Evolutionary conservation across 192 early-diverging fungal genomes (phyloP).

Genomic region (Backusella morwellensis): DNA sequence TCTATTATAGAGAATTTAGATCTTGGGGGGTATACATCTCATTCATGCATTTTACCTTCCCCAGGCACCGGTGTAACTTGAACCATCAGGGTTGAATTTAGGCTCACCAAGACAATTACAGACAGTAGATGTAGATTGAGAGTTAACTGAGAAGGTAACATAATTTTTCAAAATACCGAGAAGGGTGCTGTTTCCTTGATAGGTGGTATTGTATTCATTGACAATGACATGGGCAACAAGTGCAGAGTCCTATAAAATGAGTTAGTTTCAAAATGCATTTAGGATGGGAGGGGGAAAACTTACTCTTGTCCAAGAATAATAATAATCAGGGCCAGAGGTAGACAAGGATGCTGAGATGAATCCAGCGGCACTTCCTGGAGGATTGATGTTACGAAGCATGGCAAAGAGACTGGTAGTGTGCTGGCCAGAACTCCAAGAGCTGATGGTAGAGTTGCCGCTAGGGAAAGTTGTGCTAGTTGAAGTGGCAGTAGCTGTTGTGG

Average conservation of each 20-base stretch:
- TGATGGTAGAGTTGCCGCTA: constrained; percentile 13
- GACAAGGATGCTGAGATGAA: constrained; percentile 28
- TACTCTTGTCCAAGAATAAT: constrained; percentile 67
- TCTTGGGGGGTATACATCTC: background rate
- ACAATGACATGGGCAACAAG: constrained; percentile 15
- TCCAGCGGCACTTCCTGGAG: constrained; percentile 16
- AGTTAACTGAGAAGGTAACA: constrained; percentile 24
- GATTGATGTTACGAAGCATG: constrained; percentile 28
- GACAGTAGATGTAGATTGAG: constrained; percentile 26
- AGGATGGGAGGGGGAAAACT: background rate
- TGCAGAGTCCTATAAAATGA: constrained; percentile 27
- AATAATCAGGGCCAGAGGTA: constrained; percentile 63
- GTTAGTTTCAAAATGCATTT: too few relatives aligned
- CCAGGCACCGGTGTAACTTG: constrained; percentile 48
- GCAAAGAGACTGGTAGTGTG: background rate
- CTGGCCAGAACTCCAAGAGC: background rate
- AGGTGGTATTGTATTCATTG: background rate
- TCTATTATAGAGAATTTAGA: constrained; percentile 15
- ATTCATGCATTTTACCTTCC: constrained; percentile 22
- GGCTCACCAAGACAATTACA: constrained; percentile 58
- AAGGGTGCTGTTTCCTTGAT: constrained; percentile 22
- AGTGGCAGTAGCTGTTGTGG: background rate
- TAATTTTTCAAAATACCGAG: constrained; percentile 26
- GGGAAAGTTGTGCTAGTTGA: constrained; percentile 3
- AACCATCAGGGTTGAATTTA: constrained; percentile 58